Evolutionary conservation across 257 asterid species (phyloP), one percentile per base, ranked within the genome.

Genomic region (Osmanthus fragrans): DNA sequence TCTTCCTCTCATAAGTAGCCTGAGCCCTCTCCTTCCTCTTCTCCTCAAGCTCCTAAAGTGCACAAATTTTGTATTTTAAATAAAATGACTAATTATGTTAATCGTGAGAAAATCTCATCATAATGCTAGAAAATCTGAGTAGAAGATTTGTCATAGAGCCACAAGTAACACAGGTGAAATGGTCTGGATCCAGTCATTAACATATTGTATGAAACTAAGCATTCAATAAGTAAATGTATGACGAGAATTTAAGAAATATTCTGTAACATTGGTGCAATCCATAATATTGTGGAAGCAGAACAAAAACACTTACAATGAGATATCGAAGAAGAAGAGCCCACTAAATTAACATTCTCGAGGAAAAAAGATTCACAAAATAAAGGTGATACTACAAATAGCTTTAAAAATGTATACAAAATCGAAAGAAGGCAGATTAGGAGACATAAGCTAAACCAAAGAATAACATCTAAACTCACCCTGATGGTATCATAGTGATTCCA

Each of bases 401-500:
- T 19, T 7, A 60, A 60, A 60, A 23, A 8, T 60, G 23, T 23
- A 60, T 1, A 4, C 30, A 3, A n/a, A 58, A 23, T 9, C 0
- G 2, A 51, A n/a, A 9, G 32, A 60, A 9, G 23, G 30, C 16
- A 60, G 15, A 23, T 60, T 25, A 2, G 29, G 66, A 2, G 13
- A 19, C 66, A 58, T 8, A 9, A 18, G 66, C 21, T 0, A 8
- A 19, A 58, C 21, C 68, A 60, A 10, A 10, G 32, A 8, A 60
- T 60, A 23, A 29, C 33, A 60, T 21, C 68, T 32, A 60, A 25
- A 67, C 84, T 73, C 73, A 88, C 97, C 91, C 86, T 58, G 66
- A 58, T 58, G 66, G 66, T 58, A 58, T 58, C 66, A 58, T 58
- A 58, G 66, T 58, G 66, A 80, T 92, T 92, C 97, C 97, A 90